Base-by-base conservation (phyloP, 208 protist genomes). In the Wallacemonas sp. region DNA sequence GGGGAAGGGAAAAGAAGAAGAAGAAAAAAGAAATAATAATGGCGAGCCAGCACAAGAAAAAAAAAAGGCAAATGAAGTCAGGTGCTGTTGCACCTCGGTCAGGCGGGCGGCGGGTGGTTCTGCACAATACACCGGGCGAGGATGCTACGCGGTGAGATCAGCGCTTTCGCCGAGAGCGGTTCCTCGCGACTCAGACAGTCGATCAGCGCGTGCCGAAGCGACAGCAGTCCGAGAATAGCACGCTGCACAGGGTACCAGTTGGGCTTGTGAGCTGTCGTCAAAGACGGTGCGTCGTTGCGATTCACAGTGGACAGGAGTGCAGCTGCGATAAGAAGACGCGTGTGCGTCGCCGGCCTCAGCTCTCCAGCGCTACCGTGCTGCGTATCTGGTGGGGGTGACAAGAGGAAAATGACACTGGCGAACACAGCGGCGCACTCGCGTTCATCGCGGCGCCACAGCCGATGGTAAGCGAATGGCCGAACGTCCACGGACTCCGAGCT, bases 401-500 rank as follows among this genome's bases (percentile, higher is more conserved):
- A n/a, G n/a, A 57, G 32, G 30, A 39, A 57, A 9, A 57, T 26
- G 4, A n/a, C 50, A n/a, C 50, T 41, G 9, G 50, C 50, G 21
- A 57, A 57, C 17, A 57, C 26, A 26, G 30, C 30, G 5, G 21
- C 50, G 21, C 50, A 57, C 50, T 57, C 50, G 21, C 50, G 50
- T 15, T 57, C 30, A n/a, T 57, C 50, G 9, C 50, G 26, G 26
- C 50, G 50, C 50, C 50, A 57, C 15, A 57, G 50, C 2, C 50
- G 19, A 6, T 19, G 29, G 36, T 41, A 57, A 4, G 13, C n/a
- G 1, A 57, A 57, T 8, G 50, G 50, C 3, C 12, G 50, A 3
- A 57, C 21, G 5, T 57, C 50, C 29, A 33, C 10, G 17, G 41
- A 6, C 15, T 12, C 41, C 41, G 0, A 8, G 41, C 8, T 6